Conservation (phyloP, 2,329 filamentous ascomycete genomes). For the Aspergillus aculeatinus region DNA sequence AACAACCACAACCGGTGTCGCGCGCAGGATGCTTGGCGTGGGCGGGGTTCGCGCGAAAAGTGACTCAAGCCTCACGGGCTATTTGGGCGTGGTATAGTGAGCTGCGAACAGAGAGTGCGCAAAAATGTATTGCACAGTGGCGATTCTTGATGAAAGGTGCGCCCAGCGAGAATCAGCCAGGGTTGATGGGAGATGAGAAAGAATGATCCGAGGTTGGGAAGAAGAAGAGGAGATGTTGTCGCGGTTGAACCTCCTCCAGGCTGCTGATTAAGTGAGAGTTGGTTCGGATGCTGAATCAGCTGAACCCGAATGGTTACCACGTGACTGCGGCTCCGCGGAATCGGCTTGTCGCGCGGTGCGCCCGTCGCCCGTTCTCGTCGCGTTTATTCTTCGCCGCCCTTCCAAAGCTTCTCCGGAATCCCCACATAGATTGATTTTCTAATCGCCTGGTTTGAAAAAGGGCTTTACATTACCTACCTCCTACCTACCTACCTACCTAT, state of each 20-base stretch:
- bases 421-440: slow-evolving; percentile 19
- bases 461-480: neutral
- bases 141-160: neutral
- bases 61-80: slow-evolving; percentile 1
- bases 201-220: slow-evolving; percentile 4
- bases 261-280: neutral
- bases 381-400: slow-evolving; percentile 20
- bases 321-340: slow-evolving; percentile 23
- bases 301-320: neutral
- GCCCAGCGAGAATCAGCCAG: slow-evolving; percentile 1
- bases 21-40: slow-evolving; percentile 27
- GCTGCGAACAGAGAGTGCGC: neutral
- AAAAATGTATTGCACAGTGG: neutral
- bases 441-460: neutral
- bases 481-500: slow-evolving; percentile 3
- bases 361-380: slow-evolving; percentile 13
- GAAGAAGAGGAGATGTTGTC: slow-evolving; percentile 14
- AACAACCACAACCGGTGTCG: slow-evolving; percentile 22
- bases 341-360: slow-evolving; percentile 23
- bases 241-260: neutral
- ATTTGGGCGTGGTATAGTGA: neutral
- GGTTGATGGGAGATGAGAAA: slow-evolving; percentile 5
- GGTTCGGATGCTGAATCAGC: slow-evolving; percentile 14
- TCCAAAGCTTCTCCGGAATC: slow-evolving; percentile 23
- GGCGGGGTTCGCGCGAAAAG: slow-evolving; percentile 31